A percentile compares a stretch with the other conserved stretches of the same genome.
phyloP scores from a whole-genome alignment of 139 green algal genomes.

The Tetradesmus obliquus region DNA sequence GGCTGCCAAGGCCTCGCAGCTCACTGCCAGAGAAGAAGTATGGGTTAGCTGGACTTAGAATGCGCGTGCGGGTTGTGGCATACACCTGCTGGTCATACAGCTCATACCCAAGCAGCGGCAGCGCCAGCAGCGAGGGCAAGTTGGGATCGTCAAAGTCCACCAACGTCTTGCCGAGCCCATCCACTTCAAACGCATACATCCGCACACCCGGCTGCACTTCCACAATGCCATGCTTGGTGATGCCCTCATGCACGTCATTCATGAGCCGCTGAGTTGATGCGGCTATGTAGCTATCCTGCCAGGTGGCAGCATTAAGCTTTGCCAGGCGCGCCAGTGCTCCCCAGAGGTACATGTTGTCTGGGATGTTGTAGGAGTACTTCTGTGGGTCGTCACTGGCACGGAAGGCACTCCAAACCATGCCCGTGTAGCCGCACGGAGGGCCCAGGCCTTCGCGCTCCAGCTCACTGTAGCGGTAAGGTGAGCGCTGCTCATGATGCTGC shows the following conservation, averaged over 20 bases:
- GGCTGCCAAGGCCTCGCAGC: slow-evolving; percentile 63
- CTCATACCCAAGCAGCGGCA: slow-evolving; percentile 70
- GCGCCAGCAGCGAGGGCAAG: slow-evolving; percentile 70
- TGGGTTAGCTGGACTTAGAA: slow-evolving; percentile 56
- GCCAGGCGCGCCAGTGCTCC: slow-evolving; percentile 63
- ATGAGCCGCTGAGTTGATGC: slow-evolving; percentile 30
- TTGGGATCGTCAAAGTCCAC: slow-evolving; percentile 76
- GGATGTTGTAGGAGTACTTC: slow-evolving; percentile 66
- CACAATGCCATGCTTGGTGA: slow-evolving; percentile 52
- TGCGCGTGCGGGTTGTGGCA: slow-evolving; percentile 42
- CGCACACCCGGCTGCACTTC: neutral
- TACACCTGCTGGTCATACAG: slow-evolving; percentile 60
- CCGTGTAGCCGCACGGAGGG: slow-evolving; percentile 50
- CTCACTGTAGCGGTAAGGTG: slow-evolving; percentile 68
- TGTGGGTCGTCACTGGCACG: slow-evolving; percentile 70
- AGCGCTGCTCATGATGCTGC: slow-evolving; percentile 66
- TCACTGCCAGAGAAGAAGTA: slow-evolving; percentile 59
- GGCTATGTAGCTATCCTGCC: slow-evolving; percentile 51
- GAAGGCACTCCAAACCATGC: slow-evolving; percentile 78
- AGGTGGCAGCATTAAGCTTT: slow-evolving; percentile 62
- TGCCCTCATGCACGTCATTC: slow-evolving; percentile 56
- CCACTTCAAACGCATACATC: slow-evolving; percentile 77
- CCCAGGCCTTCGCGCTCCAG: slow-evolving; percentile 60
- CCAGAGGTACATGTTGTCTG: slow-evolving; percentile 64
- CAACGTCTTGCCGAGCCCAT: slow-evolving; percentile 60